phyloP scores from a whole-genome alignment of 2,329 filamentous ascomycete species.

The Xylariales sp. region DNA sequence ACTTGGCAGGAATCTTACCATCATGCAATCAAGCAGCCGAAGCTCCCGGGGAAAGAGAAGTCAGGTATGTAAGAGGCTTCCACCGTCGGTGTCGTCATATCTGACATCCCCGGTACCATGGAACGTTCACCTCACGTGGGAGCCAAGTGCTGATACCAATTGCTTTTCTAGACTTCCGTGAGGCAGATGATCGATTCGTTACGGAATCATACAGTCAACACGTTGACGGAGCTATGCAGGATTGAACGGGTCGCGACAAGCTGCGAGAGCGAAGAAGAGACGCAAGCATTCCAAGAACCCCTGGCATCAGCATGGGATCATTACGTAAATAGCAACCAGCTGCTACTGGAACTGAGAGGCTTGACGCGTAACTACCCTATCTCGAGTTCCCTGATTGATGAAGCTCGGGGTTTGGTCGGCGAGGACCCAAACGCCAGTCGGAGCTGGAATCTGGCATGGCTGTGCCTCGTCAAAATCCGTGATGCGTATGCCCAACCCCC shows the following conservation, averaged over 20 bases:
- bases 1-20: neutral
- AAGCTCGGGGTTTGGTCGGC: conserved; percentile 73
- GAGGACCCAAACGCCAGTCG: conserved; percentile 73
- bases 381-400: conserved; percentile 71
- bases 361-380: conserved; percentile 76
- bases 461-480: conserved; percentile 74
- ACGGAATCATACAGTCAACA: conserved; percentile 76
- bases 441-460: conserved; percentile 82
- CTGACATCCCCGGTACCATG: neutral
- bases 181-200: conserved; percentile 72
- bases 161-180: conserved; percentile 49
- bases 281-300: conserved; percentile 67
- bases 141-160: conserved; percentile 11
- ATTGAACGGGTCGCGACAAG: conserved; percentile 74
- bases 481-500: conserved; percentile 64
- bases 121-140: neutral
- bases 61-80: conserved; percentile 24
- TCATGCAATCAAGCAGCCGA: conserved; percentile 33
- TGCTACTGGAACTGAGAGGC: conserved; percentile 76
- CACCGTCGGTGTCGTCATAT: neutral
- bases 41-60: conserved; percentile 26
- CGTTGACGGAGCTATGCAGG: conserved; percentile 76
- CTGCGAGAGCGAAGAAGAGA: conserved; percentile 68
- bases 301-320: conserved; percentile 79
- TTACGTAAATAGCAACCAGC: conserved; percentile 77